Conservation (phyloP, 805 yeast genomes). For the Metschnikowia orientalis region DNA sequence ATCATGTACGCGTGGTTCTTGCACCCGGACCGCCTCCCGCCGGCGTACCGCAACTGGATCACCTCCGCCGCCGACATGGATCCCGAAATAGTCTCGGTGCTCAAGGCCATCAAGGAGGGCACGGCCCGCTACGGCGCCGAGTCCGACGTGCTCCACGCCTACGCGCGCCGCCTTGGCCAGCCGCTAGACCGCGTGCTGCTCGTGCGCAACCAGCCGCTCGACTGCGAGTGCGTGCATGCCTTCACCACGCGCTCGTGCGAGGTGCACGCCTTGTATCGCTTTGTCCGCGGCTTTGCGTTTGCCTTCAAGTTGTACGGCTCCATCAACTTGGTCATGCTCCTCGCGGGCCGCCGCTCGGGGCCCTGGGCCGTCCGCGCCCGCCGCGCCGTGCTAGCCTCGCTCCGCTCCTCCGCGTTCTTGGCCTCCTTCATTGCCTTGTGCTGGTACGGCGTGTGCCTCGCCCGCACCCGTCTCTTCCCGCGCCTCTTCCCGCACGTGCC, state of each 20-base stretch:
- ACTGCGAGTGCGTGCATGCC: slow-evolving; percentile 40
- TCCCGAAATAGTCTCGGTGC: slow-evolving; percentile 29
- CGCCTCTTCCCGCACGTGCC: slow-evolving; percentile 34
- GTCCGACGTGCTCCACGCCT: slow-evolving; percentile 27
- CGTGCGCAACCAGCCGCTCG: slow-evolving; percentile 28
- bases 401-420: slow-evolving; percentile 41
- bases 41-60: slow-evolving; percentile 44
- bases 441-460: slow-evolving; percentile 47
- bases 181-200: slow-evolving; percentile 30
- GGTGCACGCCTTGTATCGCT: slow-evolving; percentile 44
- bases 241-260: slow-evolving; percentile 39
- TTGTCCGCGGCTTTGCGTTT: slow-evolving; percentile 37
- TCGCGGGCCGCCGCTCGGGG: slow-evolving; percentile 18
- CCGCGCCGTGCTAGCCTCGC: slow-evolving; percentile 24
- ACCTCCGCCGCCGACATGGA: slow-evolving; percentile 48
- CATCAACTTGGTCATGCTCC: slow-evolving; percentile 30
- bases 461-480: slow-evolving; percentile 39
- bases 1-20: slow-evolving; percentile 39
- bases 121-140: slow-evolving; percentile 33
- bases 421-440: slow-evolving; percentile 38
- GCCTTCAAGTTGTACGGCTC: slow-evolving; percentile 41
- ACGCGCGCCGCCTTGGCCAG: slow-evolving; percentile 31
- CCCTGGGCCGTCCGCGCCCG: slow-evolving; percentile 15
- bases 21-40: slow-evolving; percentile 39
- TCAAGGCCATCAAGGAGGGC: slow-evolving; percentile 29